phyloP scores from a whole-genome alignment of 23 red algal species.

The Pyropia yezoensis region DNA sequence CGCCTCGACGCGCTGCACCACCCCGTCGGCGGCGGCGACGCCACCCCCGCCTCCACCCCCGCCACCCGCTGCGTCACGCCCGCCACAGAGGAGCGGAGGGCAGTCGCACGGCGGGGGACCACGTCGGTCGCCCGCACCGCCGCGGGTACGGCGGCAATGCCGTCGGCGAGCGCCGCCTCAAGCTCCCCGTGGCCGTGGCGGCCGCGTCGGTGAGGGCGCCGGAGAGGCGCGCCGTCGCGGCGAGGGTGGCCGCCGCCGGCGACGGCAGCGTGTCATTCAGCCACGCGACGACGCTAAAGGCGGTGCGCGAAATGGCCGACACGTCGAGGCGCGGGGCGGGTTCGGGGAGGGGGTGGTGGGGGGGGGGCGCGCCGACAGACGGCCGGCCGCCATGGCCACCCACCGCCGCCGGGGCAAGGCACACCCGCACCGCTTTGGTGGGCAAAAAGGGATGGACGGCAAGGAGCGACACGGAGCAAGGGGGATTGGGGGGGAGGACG shows the following conservation, averaged over 20 bases:
- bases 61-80: conserved; percentile 54
- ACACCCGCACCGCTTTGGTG: too few species aligned
- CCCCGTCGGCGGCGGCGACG: conserved; percentile 57
- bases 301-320: background rate
- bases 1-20: conserved; percentile 50
- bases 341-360: background rate
- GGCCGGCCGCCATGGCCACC: too few species aligned
- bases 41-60: conserved; percentile 48
- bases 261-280: conserved; percentile 28
- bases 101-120: conserved; percentile 38
- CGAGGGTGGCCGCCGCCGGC: background rate
- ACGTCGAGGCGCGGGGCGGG: background rate
- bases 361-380: too few species aligned
- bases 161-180: conserved; percentile 29
- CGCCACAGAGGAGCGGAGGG: conserved; percentile 36
- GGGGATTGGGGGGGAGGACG: too few species aligned
- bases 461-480: too few species aligned
- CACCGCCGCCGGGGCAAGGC: too few species aligned
- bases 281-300: conserved; percentile 39
- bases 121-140: conserved; percentile 49
- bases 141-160: conserved; percentile 41
- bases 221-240: conserved; percentile 2
- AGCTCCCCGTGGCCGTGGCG: conserved; percentile 24
- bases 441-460: too few species aligned
- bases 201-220: conserved; percentile 14